Evolutionary conservation across 2,329 filamentous ascomycete genomes (phyloP).

Genomic region (Alternaria rosae): DNA sequence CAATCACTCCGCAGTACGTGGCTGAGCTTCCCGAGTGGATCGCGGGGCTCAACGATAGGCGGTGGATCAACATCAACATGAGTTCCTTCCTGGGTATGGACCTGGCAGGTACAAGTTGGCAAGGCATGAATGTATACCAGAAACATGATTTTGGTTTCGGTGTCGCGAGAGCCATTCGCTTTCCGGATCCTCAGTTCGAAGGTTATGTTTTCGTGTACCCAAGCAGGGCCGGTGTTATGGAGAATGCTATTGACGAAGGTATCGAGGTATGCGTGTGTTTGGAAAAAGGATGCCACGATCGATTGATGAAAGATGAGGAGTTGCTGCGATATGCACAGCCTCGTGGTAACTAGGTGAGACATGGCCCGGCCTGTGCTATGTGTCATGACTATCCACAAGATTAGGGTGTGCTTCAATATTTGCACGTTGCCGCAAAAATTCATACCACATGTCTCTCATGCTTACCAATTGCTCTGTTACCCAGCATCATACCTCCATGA

Average conservation of each 20-base stretch:
- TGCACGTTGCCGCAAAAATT: neutral
- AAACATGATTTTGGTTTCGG: slow-evolving; percentile 45
- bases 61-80: slow-evolving; percentile 29
- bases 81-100: slow-evolving; percentile 36
- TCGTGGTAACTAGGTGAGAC: slow-evolving; percentile 1
- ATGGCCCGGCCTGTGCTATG: neutral
- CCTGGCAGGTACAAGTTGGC: slow-evolving; percentile 36
- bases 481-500: neutral
- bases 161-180: slow-evolving; percentile 19
- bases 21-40: slow-evolving; percentile 30
- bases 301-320: slow-evolving; percentile 24
- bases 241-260: slow-evolving; percentile 21
- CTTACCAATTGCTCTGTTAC: neutral
- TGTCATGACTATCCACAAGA: neutral
- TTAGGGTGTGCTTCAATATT: neutral
- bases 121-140: slow-evolving; percentile 30
- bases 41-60: slow-evolving; percentile 27
- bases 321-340: slow-evolving; percentile 5
- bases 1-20: slow-evolving; percentile 27
- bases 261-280: slow-evolving; percentile 27
- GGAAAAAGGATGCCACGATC: slow-evolving; percentile 13
- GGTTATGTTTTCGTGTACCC: slow-evolving; percentile 28
- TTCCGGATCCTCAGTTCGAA: slow-evolving; percentile 25
- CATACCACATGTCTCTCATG: neutral
- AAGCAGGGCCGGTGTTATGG: slow-evolving; percentile 13